Base-by-base conservation (phyloP, 345 rosid species). In the Firmiana major region DNA sequence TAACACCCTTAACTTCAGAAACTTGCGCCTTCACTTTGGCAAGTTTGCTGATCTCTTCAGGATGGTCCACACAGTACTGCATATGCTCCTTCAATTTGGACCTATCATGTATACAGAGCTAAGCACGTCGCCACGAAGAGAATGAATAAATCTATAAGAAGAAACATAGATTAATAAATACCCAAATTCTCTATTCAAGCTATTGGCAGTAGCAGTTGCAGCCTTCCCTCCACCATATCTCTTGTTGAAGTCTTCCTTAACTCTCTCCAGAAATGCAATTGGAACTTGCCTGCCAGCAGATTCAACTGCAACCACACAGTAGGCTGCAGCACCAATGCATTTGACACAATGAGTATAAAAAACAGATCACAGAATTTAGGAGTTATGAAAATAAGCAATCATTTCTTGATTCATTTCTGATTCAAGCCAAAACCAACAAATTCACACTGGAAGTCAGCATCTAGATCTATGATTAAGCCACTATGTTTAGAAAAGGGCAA, bases 21-120 rank as follows among this genome's bases (percentile, higher is more conserved):
- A 97, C 99, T 84, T 97, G 99, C 40, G 97, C 97, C 81, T 97
- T 94, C 77, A 97, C 99, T 89, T 97, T 97, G 53, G 98, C 94
- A 79, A 96, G 93, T 82, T 97, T 94, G 89, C 88, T 97, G 83
- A 93, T 89, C 87, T 97, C 99, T 85, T 97, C 97, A 2, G 98
- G 98, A 83, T 97, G 95, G 79, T 92, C 99, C 63, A 85, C 88
- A 75, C 98, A 97, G 57, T 91, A 97, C 81, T 94, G 94, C 98
- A 97, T 94, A 74, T 94, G 97, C 79, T 89, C 97, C 84, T 90
- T 97, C 90, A 97, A 81, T 79, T 97, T 92, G 77, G 98, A 71
- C 77, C 99, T 97, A 82, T 38, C 70, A 34, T 36, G 54, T 31
- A 45, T 16, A 82, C 38, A 63, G 51, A 28, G 48, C 75, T 63